Base-by-base conservation (phyloP, 2,329 filamentous ascomycete genomes). In the Ophiosphaerella narmari region DNA sequence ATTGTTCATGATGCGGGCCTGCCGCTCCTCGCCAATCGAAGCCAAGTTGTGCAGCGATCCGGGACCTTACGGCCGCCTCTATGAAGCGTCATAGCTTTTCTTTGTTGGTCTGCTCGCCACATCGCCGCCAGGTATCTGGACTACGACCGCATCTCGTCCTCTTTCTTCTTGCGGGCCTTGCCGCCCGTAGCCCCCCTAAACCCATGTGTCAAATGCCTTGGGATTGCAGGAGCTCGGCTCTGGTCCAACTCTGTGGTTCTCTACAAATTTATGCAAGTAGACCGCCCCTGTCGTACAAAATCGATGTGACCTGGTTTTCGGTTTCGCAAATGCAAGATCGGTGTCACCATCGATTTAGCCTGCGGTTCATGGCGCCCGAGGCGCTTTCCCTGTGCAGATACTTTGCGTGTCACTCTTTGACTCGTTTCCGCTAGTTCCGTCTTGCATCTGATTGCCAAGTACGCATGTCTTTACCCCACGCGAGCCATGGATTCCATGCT, bases 291-390 rank as follows among this genome's bases (percentile, higher is more conserved):
- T 70, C 57, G 60, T 63, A 69, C 66, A 50, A 60, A 60, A 72
- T 69, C 68, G 63, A 55, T 57, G 49, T 63, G 60, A 69, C 66
- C 67, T 70, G 67, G 62, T 55, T 52, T 56, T 54, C 63, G 70
- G 70, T 70, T 62, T 59, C 66, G 71, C 67, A 46, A 55, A 69
- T 73, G 68, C 68, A 62, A 71, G 70, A 73, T 72, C 60, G 48
- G 65, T 71, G 55, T 59, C 46, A 70, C 70, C 48, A 49, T 63
- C 55, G 60, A 61, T 46, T 57, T 48, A 52, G 56, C 48, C 41
- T 66, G 62, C 62, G 11, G 51, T 61, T 55, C 41, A 57, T 59
- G 65, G 67, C 63, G 66, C 54, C 50, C 42, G 61, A 67, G 68
- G 69, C 69, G 66, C 57, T 52, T 54, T 57, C 56, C 57, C 53